phyloP scores from a whole-genome alignment of 306 rosid genomes.

The Cicer cuneatum region DNA sequence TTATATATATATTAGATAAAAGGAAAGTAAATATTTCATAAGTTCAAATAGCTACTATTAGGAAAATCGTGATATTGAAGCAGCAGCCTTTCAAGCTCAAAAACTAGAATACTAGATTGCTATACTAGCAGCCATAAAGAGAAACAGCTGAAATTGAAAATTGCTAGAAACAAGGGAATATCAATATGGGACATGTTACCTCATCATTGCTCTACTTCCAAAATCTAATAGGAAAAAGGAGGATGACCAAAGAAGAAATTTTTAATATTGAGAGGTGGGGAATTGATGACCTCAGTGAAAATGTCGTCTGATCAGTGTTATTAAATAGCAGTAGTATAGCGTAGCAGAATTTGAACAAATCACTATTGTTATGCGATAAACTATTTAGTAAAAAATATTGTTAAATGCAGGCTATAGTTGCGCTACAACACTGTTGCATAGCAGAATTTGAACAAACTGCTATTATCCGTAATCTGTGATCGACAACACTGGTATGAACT shows the following conservation, averaged over 20 bases:
- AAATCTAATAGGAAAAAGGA: slow-evolving; percentile 19
- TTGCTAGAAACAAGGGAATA: slow-evolving; percentile 10
- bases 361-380: too few species aligned
- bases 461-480: too few species aligned
- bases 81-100: slow-evolving; percentile 27
- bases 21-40: background rate
- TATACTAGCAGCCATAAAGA: background rate
- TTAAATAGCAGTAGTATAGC: too few species aligned
- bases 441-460: too few species aligned
- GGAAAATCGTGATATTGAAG: slow-evolving; percentile 35
- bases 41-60: slow-evolving; percentile 30
- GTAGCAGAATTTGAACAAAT: too few species aligned
- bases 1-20: slow-evolving; percentile 27
- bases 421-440: too few species aligned
- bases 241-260: slow-evolving; percentile 5
- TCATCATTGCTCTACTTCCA: slow-evolving; percentile 8
- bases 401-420: too few species aligned
- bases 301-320: background rate
- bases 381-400: too few species aligned
- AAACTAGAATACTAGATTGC: slow-evolving; percentile 24
- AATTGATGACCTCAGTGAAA: slow-evolving; percentile 12
- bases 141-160: slow-evolving; percentile 11
- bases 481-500: background rate
- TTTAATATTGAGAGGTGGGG: slow-evolving; percentile 5
- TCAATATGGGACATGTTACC: slow-evolving; percentile 9